phyloP scores from a whole-genome alignment of 2,329 filamentous ascomycete genomes.

The Albophoma yamanashiensis region DNA sequence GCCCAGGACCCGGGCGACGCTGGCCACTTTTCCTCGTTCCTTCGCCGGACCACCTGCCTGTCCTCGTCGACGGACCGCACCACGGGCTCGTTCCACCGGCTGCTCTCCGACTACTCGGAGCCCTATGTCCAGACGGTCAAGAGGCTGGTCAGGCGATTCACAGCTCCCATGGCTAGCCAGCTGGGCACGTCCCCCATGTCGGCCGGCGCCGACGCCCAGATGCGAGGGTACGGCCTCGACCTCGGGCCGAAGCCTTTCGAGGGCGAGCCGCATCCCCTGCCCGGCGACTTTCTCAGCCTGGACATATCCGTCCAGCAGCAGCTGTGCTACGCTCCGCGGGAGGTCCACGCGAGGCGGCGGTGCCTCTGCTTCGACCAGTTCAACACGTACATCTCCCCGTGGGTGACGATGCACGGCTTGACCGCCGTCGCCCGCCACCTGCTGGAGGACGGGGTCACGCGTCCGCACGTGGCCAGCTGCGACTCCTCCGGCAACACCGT shows the following conservation, averaged over 20 bases:
- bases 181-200: slow-evolving; percentile 14
- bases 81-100: slow-evolving; percentile 21
- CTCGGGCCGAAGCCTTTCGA: slow-evolving; percentile 12
- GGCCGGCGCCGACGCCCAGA: slow-evolving; percentile 1
- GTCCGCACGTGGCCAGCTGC: slow-evolving; percentile 5
- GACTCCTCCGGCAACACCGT: slow-evolving; percentile 38
- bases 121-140: slow-evolving; percentile 25
- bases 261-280: slow-evolving; percentile 22
- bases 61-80: slow-evolving; percentile 28
- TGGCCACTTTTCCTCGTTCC: slow-evolving; percentile 13
- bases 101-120: slow-evolving; percentile 20
- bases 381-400: slow-evolving; percentile 14
- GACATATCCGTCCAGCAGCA: slow-evolving; percentile 9
- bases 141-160: slow-evolving; percentile 27
- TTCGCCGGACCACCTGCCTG: slow-evolving; percentile 23
- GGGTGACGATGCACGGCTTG: slow-evolving; percentile 17
- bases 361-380: slow-evolving; percentile 18
- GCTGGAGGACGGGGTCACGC: neutral
- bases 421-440: slow-evolving; percentile 9
- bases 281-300: slow-evolving; percentile 38
- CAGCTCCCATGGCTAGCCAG: slow-evolving; percentile 15
- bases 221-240: slow-evolving; percentile 18
- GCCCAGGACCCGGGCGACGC: neutral
- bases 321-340: slow-evolving; percentile 9
- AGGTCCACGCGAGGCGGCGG: slow-evolving; percentile 12